Percentiles rank a stretch among this genome's conserved stretches.
These are phyloP conservation scores for Backusella psychrophila DNA, from an alignment of 192 early-diverging fungal species.

Conservation along the genomic window DNA sequence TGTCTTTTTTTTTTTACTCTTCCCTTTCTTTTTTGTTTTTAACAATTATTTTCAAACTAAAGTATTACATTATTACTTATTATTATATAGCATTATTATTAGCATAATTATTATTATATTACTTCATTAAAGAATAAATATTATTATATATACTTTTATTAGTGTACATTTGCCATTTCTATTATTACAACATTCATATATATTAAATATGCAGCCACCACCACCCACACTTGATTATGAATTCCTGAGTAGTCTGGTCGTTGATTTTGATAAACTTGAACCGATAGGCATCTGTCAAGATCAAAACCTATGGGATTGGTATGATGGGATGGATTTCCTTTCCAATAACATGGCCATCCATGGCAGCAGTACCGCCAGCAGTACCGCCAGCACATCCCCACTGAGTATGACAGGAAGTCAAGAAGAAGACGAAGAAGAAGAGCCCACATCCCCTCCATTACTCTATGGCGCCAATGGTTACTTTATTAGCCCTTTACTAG, in stretches of 20 bases:
- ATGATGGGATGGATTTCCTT: not conserved
- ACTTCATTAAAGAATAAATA: not conserved
- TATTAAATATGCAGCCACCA: not conserved
- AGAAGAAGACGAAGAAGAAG: not conserved
- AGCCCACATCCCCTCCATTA: not conserved
- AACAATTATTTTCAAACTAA: not conserved
- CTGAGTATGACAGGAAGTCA: not conserved
- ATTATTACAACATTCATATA: not conserved
- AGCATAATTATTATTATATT: not conserved
- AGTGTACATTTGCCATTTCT: not conserved
- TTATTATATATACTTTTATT: not conserved
- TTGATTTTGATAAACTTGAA: not conserved
- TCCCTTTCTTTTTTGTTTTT: not conserved
- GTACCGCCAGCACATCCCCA: not conserved
- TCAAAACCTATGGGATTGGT: not conserved
- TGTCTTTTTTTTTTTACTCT: not conserved
- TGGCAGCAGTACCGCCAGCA: not conserved
- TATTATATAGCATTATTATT: not conserved
- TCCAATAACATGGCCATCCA: not conserved
- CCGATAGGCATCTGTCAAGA: not conserved
- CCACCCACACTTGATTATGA: not conserved
- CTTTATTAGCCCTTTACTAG: not conserved
- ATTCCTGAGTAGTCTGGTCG: not conserved
- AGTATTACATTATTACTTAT: not conserved
- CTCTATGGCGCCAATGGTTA: not conserved